phyloP scores from a whole-genome alignment of 345 rosid genomes.

The Citrus sp. region DNA sequence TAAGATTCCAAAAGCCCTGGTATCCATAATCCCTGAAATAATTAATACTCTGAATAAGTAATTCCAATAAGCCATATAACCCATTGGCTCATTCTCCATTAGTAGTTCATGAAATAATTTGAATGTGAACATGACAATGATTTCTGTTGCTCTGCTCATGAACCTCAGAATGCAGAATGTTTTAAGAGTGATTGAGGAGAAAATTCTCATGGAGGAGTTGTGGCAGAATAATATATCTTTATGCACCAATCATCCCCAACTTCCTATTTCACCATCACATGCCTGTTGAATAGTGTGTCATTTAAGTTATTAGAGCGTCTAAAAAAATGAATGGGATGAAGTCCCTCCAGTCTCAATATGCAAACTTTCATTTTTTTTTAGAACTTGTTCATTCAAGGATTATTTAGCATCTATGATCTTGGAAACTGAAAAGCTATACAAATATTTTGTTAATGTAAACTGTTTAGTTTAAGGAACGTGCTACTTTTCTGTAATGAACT shows the following conservation, averaged over 20 bases:
- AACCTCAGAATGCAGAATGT: neutral
- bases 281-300: neutral
- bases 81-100: neutral
- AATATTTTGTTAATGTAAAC: neutral
- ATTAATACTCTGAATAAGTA: neutral
- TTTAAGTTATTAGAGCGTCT: neutral
- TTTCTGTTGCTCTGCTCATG: neutral
- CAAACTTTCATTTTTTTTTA: neutral
- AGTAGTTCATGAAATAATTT: neutral
- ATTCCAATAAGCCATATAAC: neutral
- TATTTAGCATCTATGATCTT: neutral
- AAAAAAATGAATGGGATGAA: neutral
- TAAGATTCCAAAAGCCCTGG: neutral
- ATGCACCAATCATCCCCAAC: neutral
- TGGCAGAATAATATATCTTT: too few relatives aligned
- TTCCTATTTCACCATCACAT: neutral
- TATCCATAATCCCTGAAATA: neutral
- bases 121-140: neutral
- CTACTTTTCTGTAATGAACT: conserved; percentile 2
- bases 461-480: neutral
- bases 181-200: neutral
- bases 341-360: neutral
- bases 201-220: neutral
- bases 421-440: neutral
- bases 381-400: neutral